phyloP scores from a whole-genome alignment of 148 eudicot genomes.

The Arctostaphylos glauca region DNA sequence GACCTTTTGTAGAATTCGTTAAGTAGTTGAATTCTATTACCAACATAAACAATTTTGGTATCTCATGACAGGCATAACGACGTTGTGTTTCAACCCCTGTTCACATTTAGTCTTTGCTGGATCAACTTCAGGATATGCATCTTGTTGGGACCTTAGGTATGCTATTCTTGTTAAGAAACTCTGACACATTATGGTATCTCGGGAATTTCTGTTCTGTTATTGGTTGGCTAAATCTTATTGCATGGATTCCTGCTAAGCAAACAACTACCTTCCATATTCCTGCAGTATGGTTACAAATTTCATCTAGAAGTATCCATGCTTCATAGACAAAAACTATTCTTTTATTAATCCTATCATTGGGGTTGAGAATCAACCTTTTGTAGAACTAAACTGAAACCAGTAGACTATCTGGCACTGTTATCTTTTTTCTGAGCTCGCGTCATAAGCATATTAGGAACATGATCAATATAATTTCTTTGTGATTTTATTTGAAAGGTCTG shows the following conservation, averaged over 20 bases:
- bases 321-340: neutral
- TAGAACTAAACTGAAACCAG: conserved; percentile 1
- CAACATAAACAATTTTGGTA: neutral
- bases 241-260: no score
- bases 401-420: neutral
- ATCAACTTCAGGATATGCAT: conserved; percentile 55
- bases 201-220: no score
- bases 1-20: neutral
- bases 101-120: conserved; percentile 68
- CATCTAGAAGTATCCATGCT: no score
- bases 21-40: neutral
- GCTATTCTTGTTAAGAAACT: no score
- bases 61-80: conserved; percentile 47
- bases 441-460: neutral
- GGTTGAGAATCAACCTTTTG: neutral
- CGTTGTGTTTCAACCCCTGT: conserved; percentile 57
- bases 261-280: no score
- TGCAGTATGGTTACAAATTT: no score
- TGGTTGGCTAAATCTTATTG: no score
- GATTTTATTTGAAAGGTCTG: no score
- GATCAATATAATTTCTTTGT: no score
- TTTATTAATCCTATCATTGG: neutral
- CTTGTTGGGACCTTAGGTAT: conserved; percentile 92
- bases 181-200: no score
- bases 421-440: neutral